Evolutionary conservation across 495 filamentous ascomycete species (phyloP).

Genomic region (Penicillium taxi): DNA sequence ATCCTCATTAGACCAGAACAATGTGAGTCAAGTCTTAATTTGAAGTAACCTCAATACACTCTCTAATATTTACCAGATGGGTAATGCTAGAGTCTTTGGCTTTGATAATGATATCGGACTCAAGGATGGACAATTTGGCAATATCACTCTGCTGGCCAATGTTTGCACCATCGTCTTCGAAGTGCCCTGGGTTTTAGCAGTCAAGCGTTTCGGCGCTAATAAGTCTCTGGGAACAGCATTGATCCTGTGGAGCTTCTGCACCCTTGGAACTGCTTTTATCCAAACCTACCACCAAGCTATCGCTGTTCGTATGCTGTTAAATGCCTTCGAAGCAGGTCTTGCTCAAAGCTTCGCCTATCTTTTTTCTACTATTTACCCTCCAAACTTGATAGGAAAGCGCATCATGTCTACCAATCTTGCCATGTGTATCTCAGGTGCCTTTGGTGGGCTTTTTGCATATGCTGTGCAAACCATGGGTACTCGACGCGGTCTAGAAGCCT

Average conservation of each 20-base stretch:
- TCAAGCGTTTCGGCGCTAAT: background rate
- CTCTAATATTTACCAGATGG: background rate
- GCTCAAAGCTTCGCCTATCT: background rate
- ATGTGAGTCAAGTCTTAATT: background rate
- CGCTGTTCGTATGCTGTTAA: background rate
- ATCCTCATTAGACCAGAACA: background rate
- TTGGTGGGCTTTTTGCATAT: constrained; percentile 3
- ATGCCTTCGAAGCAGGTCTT: background rate
- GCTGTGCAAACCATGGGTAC: background rate
- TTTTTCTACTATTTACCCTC: background rate
- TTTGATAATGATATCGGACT: background rate
- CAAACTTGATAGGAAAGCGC: background rate
- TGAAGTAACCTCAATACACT: background rate
- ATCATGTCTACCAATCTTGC: background rate
- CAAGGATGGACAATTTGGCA: background rate
- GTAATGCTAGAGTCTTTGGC: background rate
- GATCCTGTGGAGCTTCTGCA: background rate
- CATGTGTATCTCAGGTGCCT: background rate
- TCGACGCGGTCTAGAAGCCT: background rate
- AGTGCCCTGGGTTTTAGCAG: background rate
- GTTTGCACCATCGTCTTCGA: background rate
- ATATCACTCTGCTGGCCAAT: background rate
- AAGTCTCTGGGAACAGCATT: background rate
- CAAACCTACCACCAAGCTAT: background rate
- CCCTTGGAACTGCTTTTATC: too few relatives aligned